Evolutionary conservation across 352 stramenopile genomes (phyloP), one percentile per base, ranked within the genome.

Genomic region (Pythium sukuiense): DNA sequence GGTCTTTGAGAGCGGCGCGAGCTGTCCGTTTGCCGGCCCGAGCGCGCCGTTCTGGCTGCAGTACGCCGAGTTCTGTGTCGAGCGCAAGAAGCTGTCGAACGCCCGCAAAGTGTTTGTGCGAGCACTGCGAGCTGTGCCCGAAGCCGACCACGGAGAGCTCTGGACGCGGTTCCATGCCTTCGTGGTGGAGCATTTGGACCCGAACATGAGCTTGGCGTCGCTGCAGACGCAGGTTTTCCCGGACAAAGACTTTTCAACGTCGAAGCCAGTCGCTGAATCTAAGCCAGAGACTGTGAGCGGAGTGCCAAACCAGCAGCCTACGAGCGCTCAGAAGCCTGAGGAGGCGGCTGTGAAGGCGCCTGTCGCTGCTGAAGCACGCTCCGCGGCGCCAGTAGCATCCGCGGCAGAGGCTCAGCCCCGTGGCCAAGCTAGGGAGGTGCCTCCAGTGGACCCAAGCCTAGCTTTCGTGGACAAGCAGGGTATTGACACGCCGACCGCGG

Each of bases 31-130:
- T 3, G 82, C 80, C 2, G 69, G 73, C 20, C 46, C 27, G 18
- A 76, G 63, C 56, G 73, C 61, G 4, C 57, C 61, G 9, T 62
- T 89, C 29, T 92, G 81, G 82, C 69, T 90, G 18, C 73, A 86
- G 62, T 93, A 92, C 48, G 83, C 83, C 30, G 65, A 76, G 52
- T 93, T 93, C 61, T 93, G 83, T 62, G 61, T 90, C 50, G 79
- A 93, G 30, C 74, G 85, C 54, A 82, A 84, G 55, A 91, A 91
- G 61, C 82, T 85, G 41, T 87, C 81, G 7, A 93, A 91, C 67
- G 85, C 85, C 20, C 63, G 81, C 24, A 93, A 93, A 71, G 72
- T 93, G 55, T 91, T 89, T 58, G 71, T 89, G 33, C 80, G 85
- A 2, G 85, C 76, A 18, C 43, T 92, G 39, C 50, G 78, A 32